Percentiles rank a stretch among this genome's conserved stretches.
Conservation (phyloP, 257 asterid species). For the Osmanthus fragrans region DNA sequence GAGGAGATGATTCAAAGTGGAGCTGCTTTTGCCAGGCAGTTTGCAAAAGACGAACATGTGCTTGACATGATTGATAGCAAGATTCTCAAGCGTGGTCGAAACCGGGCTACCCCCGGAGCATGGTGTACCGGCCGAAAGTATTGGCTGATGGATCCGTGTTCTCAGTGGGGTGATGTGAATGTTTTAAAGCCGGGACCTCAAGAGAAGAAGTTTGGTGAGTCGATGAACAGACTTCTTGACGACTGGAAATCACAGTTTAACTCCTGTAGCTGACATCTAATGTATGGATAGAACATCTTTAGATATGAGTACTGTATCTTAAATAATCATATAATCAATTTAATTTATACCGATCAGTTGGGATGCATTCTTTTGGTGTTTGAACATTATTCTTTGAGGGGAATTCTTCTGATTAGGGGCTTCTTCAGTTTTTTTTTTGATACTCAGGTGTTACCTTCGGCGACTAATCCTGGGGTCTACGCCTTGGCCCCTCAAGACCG, state of each 20-base stretch:
- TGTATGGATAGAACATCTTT: neutral
- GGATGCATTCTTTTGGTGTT: conserved; percentile 35
- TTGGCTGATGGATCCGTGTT: conserved; percentile 85
- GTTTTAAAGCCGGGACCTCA: conserved; percentile 68
- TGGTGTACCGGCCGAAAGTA: conserved; percentile 78
- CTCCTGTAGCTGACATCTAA: conserved; percentile 52
- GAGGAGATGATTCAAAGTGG: conserved; percentile 71
- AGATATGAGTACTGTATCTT: neutral
- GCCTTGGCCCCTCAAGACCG: no score
- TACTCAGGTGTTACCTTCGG: no score
- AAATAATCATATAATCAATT: neutral
- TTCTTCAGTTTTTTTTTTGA: conserved; percentile 31
- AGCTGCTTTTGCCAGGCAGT: conserved; percentile 92
- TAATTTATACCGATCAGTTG: conserved; percentile 4
- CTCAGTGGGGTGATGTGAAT: conserved; percentile 85
- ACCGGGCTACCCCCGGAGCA: conserved; percentile 83
- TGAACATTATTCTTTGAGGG: conserved; percentile 37
- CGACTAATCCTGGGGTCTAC: no score
- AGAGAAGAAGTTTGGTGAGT: conserved; percentile 47
- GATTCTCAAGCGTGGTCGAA: conserved; percentile 66
- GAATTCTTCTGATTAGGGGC: conserved; percentile 31
- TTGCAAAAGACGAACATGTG: conserved; percentile 54
- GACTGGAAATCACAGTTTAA: conserved; percentile 52
- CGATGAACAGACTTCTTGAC: conserved; percentile 49
- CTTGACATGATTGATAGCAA: conserved; percentile 75